A percentile compares a stretch with the other conserved stretches of the same genome.
phyloP scores from a whole-genome alignment of 495 filamentous ascomycete genomes.

The Parmelia sp. region DNA sequence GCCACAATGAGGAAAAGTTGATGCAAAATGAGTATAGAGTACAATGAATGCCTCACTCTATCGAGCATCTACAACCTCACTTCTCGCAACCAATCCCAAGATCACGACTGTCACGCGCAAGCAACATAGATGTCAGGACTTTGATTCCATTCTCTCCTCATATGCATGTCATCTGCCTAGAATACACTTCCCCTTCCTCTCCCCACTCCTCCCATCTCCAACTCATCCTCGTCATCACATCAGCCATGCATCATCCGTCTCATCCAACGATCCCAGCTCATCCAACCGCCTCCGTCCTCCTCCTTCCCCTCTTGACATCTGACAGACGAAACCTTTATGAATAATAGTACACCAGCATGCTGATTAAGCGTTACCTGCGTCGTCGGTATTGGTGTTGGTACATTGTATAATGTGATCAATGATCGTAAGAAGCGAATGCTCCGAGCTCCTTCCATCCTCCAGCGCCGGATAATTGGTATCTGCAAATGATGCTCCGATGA shows the following conservation, averaged over 20 bases:
- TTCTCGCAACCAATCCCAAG: neutral
- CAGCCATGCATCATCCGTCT: slow-evolving; percentile 2
- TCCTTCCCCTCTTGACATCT: slow-evolving; percentile 2
- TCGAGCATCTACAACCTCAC: neutral
- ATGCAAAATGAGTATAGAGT: too few relatives aligned
- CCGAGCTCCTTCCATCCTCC: neutral
- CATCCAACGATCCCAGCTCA: neutral
- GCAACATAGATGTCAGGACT: neutral
- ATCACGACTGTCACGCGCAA: neutral
- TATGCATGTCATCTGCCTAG: slow-evolving; percentile 6
- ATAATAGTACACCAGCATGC: slow-evolving; percentile 16
- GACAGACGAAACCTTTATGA: slow-evolving; percentile 7
- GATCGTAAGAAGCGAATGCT: slow-evolving; percentile 16
- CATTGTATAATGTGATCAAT: slow-evolving; percentile 11
- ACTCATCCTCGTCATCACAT: neutral
- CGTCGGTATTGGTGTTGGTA: slow-evolving; percentile 16
- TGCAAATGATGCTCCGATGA: slow-evolving; percentile 4
- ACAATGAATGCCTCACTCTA: too few relatives aligned
- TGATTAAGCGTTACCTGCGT: slow-evolving; percentile 18
- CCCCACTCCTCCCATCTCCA: neutral
- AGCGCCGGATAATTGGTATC: slow-evolving; percentile 4
- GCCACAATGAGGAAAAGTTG: too few relatives aligned
- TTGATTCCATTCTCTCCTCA: slow-evolving; percentile 7
- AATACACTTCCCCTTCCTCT: slow-evolving; percentile 1
- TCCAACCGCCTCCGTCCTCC: neutral